A percentile compares a stretch with the other conserved stretches of the same genome.
phyloP scores from a whole-genome alignment of 768 basidiomycete genomes.

The Amanita inopinata region DNA sequence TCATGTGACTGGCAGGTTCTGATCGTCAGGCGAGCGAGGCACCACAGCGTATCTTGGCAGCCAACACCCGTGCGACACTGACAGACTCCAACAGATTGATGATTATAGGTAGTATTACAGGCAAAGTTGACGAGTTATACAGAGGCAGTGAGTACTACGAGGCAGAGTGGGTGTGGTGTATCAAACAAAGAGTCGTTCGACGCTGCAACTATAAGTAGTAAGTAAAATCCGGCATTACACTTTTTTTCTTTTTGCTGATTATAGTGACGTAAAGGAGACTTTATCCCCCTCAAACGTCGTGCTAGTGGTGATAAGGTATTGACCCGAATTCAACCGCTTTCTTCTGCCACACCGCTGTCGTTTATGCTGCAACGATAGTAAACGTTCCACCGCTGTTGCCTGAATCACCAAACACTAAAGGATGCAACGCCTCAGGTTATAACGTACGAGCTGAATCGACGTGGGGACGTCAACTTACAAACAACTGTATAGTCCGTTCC shows the following conservation, averaged over 20 bases:
- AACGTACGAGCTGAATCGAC: not conserved
- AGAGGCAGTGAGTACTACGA: no score
- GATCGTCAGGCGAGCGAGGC: not conserved
- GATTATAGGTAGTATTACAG: no score
- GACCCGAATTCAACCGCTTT: no score
- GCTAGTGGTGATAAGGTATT: not conserved
- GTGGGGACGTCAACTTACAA: slow-evolving; percentile 25
- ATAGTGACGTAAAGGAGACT: slow-evolving; percentile 3
- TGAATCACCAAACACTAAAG: slow-evolving; percentile 43
- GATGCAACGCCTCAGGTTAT: slow-evolving; percentile 1
- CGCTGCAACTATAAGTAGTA: slow-evolving; percentile 2
- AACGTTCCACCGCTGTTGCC: slow-evolving; percentile 39
- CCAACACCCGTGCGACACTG: no score
- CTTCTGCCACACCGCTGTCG: not conserved
- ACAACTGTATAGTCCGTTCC: slow-evolving; percentile 34
- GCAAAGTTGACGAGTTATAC: no score
- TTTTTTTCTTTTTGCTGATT: slow-evolving; percentile 1
- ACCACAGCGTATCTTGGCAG: no score
- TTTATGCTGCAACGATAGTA: slow-evolving; percentile 23
- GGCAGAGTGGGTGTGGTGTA: not conserved
- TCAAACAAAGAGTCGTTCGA: not conserved
- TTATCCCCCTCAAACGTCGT: not conserved
- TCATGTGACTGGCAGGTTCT: slow-evolving; percentile 10
- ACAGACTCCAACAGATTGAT: no score
- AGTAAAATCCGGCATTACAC: slow-evolving; percentile 5